Base-by-base conservation (phyloP, 345 rosid genomes). In the Bruguiera gymnorhiza region DNA sequence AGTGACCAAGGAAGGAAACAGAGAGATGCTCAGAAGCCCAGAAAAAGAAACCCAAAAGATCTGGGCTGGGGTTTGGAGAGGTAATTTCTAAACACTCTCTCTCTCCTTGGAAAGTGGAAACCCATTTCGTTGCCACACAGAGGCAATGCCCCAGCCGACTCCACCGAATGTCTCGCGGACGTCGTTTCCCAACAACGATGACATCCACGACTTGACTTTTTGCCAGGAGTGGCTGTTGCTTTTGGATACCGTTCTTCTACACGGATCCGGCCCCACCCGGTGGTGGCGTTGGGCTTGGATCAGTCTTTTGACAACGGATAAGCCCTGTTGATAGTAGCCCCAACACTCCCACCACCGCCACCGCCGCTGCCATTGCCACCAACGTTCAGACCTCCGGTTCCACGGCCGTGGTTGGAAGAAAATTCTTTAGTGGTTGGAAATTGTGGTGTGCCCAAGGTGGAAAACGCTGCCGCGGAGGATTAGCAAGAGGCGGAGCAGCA, bases 361-460 rank as follows among this genome's bases (percentile, higher is more conserved):
- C 59, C 24, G 27, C 29, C 18, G 4, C 58, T 3, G 26, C 9
- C 26, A 54, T n/a, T 11, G 15, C 4, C 46, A 10, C 13, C 4
- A 13, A 43, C 16, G 5, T 43, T 43, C 50, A 43, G 6, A 13
- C 19, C 4, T 18, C 50, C 18, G 18, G 50, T 13, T 43, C 19
- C 50, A 43, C 50, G 59, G 15, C 0, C 71, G 79, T 0, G 84
- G 86, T 2, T 84, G 89, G 88, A 77, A 56, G 64, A 77, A 69
- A 74, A 27, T 82, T 52, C 82, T 86, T 6, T 81, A 80, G 13
- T 85, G 84, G 86, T 85, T 86, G 56, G 89, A 85, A 67, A 30
- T 81, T 20, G 69, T 80, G 4, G 86, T 85, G 1, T 85, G 85
- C 0, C 86, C 87, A 1, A 83, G 76, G 59, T 85, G 87, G 89